Conservation (phyloP, 2,329 filamentous ascomycete species). For the Fusarium virguliforme region DNA sequence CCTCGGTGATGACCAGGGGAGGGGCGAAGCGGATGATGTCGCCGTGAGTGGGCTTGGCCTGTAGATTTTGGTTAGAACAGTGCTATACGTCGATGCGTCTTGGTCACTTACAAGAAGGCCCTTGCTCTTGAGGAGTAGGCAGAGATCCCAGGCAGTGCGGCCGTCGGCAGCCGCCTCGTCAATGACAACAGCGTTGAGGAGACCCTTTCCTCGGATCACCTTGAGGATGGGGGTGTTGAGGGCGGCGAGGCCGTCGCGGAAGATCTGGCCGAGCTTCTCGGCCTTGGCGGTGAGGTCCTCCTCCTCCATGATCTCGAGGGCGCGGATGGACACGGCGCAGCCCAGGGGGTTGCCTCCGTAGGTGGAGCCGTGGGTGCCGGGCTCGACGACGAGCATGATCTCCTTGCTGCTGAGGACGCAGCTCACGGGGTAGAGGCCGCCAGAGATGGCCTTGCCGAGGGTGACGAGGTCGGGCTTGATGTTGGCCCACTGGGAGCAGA, state of each 20-base stretch:
- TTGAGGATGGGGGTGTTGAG: slow-evolving; percentile 87
- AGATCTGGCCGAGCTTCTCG: slow-evolving; percentile 83
- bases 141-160: slow-evolving; percentile 95
- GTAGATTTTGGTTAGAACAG: slow-evolving; percentile 31
- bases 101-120: slow-evolving; percentile 82
- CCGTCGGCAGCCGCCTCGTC: slow-evolving; percentile 90
- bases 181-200: slow-evolving; percentile 96
- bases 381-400: slow-evolving; percentile 95
- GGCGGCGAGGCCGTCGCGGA: slow-evolving; percentile 83
- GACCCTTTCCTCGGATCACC: slow-evolving; percentile 89
- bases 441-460: slow-evolving; percentile 97
- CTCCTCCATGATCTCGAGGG: slow-evolving; percentile 93
- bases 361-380: slow-evolving; percentile 97
- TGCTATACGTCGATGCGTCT: neutral
- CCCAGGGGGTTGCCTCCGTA: slow-evolving; percentile 98
- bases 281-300: slow-evolving; percentile 89
- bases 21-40: slow-evolving; percentile 99
- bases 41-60: slow-evolving; percentile 98
- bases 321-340: slow-evolving; percentile 95
- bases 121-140: slow-evolving; percentile 95
- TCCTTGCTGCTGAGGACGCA: slow-evolving; percentile 90
- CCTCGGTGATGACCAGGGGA: slow-evolving; percentile 92
- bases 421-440: slow-evolving; percentile 99
- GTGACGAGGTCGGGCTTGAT: slow-evolving; percentile 97
- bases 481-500: slow-evolving; percentile 94